Evolutionary conservation across 2,329 filamentous ascomycete species (phyloP), one percentile per base, ranked within the genome.

Genomic region (Setomelanomma holmii): DNA sequence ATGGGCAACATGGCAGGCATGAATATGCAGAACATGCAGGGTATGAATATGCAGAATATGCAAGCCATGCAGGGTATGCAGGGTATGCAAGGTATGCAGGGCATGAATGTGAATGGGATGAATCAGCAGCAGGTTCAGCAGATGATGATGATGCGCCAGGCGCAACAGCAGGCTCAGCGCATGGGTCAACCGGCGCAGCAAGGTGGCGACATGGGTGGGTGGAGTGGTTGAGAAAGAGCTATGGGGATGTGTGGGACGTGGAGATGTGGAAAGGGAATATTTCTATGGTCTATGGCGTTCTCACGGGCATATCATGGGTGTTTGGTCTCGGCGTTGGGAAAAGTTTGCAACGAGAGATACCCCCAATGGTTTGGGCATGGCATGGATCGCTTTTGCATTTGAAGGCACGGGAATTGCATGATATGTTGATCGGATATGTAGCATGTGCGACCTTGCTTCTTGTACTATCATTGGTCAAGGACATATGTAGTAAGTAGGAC

Each of bases 141-240:
- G 53, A 68, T 70, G 64, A 63, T 69, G 61, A 61, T 71, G 69
- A 53, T 65, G n/a, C 69, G 71, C n/a, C n/a, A n/a, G 53, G 64
- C 62, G 4, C 71, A 73, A 44, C 58, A 61, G 40, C 58, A 64
- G 39, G 56, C 59, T 19, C 62, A 67, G 24, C 51, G 64, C 35
- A 61, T 62, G 55, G 55, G 60, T 11, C 63, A 62, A 35, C 65
- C 51, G 19, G 59, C 58, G n/a, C 61, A 64, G 33, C 61, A 66
- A 40, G 60, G 60, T 17, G 65, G 55, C 4, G 64, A 63, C 12
- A 64, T 68, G 62, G 63, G 34, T 36, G 34, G 60, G n/a, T 70
- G 65, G 64, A 69, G 57, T 34, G 66, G 63, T 21, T 49, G 21
- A 49, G 10, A 2, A 7, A 7, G 34, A 36, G 14, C 16, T 36